Evolutionary conservation across 2,329 filamentous ascomycete genomes (phyloP).

Genomic region (Trichoderma sp.): DNA sequence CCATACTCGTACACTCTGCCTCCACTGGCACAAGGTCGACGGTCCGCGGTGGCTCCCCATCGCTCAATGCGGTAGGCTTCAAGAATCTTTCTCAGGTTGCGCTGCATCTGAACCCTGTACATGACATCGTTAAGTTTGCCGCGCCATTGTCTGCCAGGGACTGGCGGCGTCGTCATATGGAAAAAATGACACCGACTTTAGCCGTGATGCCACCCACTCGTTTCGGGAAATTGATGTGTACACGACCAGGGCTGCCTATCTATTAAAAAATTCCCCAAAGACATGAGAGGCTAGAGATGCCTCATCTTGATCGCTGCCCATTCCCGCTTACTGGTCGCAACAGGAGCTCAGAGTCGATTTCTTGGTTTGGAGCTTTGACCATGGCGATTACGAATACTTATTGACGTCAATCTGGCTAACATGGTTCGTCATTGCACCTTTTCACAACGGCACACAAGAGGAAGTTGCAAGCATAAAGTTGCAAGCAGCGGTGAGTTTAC

Average conservation of each 20-base stretch:
- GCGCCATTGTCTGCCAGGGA: conserved; percentile 8
- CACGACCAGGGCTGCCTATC: background rate
- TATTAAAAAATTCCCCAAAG: background rate
- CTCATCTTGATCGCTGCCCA: background rate
- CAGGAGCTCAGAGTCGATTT: background rate
- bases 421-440: background rate
- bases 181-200: conserved; percentile 3
- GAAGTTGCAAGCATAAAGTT: background rate
- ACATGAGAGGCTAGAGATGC: background rate
- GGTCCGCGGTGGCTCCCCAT: background rate
- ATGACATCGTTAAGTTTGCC: conserved; percentile 1
- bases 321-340: background rate
- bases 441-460: background rate
- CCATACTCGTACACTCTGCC: background rate
- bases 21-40: background rate
- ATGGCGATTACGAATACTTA: background rate
- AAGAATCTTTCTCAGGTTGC: background rate
- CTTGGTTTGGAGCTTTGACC: background rate
- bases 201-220: background rate
- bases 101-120: background rate
- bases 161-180: background rate
- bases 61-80: conserved; percentile 8
- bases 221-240: background rate
- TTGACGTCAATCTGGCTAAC: background rate
- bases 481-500: background rate